Base-by-base conservation (phyloP, 345 rosid genomes). In the Euphorbia tirucalli region DNA sequence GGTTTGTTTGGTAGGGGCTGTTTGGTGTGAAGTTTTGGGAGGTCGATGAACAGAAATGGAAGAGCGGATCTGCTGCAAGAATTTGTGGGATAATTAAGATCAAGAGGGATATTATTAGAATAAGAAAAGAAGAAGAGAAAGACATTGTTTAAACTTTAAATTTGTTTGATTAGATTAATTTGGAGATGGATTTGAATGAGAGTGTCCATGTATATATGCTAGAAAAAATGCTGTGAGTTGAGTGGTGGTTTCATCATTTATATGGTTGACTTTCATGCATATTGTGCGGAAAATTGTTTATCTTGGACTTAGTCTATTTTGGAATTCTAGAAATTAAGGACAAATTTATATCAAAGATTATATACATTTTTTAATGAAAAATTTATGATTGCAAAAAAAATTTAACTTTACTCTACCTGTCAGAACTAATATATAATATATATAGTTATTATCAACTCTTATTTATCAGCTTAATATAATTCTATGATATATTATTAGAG, bases 41-140 rank as follows among this genome's bases (percentile, higher is more conserved):
- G 72, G 56, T 70, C n/a, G n/a, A n/a, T 65, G 83, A 85, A 69
- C 86, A 85, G 59, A 78, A 71, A 63, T 85, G 80, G 80, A 61
- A 78, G 68, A 80, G 81, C 5, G 86, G 82, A 61, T 61, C 80
- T 0, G 50, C 82, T 21, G 77, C 76, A 0, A 65, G 48, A 66
- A 69, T 80, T 0, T 73, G 32, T 43, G 73, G 76, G 82, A 83
- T 55, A 75, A 35, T 35, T 35, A 82, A 66, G 27, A 35, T 35
- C 7, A 82, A 66, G 27, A 82, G 72, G 56, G 79, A 65, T n/a
- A 77, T 44, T 44, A 22, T 22, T 10, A n/a, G 69, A 4, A 70
- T 6, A 8, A 73, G 4, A 0, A 74, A 49, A 59, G 18, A 58
- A 25, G 78, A 63, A 15, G 52, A 37, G 50, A 44, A 61, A 70